Evolutionary conservation across 2,329 filamentous ascomycete genomes (phyloP), one percentile per base, ranked within the genome.

Genomic region (Paecilomyces sp.): DNA sequence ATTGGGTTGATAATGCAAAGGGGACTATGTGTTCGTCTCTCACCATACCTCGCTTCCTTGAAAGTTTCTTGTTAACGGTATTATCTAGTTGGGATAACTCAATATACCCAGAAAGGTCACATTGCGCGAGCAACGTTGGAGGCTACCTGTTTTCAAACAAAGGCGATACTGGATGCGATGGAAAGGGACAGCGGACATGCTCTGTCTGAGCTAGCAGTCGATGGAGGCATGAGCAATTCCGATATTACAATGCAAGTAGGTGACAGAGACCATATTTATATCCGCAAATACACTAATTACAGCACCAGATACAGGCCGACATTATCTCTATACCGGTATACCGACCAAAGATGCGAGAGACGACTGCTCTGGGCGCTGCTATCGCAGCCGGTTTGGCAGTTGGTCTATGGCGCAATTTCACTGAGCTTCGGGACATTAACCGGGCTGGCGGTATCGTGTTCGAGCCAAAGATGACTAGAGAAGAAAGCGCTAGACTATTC

Each of bases 1-100:
- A 96, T 75, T 96, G 92, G 92, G 92, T 96, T 63, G 91, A 95
- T 71, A 90, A 95, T 74, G 91, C 91, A n/a, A 88, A 92, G 72
- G 92, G 92, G 58, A 96, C 91, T 3, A 85, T 94, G 56, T 92
- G 84, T 86, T 78, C 76, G 81, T 76, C 12, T 55, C 18, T n/a
- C n/a, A n/a, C 6, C 25, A 9, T 54, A 9, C 18, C 61, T 55
- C 56, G n/a, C 55, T 31, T 56, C 24, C 34, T 47, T 12, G 25
- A 28, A 28, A 5, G 25, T 28, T 28, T 28, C 25, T 28, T 28
- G 5, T 28, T 67, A 18, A 57, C 50, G 56, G 64, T 59, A 7
- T 8, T 18, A 25, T n/a, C n/a, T 63, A 85, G 86, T 93, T 68
- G 91, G 91, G 47, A 87, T 95, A 63, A 94, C 91, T 0, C 88